Percentiles rank a stretch among this genome's conserved stretches.
Conservation (phyloP, 805 yeast genomes). For the Metschnikowia noctiluminum region DNA sequence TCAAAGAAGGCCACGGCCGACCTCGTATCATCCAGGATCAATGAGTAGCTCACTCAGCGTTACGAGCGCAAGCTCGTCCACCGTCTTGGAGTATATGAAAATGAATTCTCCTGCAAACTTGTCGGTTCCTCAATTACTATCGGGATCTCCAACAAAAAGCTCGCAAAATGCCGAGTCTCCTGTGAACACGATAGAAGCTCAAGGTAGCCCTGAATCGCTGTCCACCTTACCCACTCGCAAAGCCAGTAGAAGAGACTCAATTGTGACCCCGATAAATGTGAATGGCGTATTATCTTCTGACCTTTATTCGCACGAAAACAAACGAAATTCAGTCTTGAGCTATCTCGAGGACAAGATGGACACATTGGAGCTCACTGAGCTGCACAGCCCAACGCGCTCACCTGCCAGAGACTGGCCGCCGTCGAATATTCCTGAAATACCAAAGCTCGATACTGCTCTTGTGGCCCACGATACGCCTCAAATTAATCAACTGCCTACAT, state of each 20-base stretch:
- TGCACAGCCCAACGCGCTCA: conserved; percentile 23
- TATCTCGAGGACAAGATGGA: conserved; percentile 46
- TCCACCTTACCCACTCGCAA: conserved; percentile 12
- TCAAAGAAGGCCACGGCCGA: conserved; percentile 69
- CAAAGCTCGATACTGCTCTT: conserved; percentile 16
- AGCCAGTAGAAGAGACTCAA: conserved; percentile 26
- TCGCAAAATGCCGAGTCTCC: conserved; percentile 26
- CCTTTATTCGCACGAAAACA: conserved; percentile 25
- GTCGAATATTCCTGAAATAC: conserved; percentile 10
- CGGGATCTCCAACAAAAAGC: conserved; percentile 39
- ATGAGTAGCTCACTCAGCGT: conserved; percentile 28
- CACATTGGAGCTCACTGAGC: conserved; percentile 34
- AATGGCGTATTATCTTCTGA: conserved; percentile 39
- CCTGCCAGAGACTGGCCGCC: conserved; percentile 5
- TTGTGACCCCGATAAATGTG: conserved; percentile 42
- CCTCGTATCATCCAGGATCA: conserved; percentile 75
- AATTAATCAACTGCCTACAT: conserved; percentile 30
- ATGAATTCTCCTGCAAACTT: conserved; percentile 31
- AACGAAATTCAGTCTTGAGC: conserved; percentile 39
- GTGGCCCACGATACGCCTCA: conserved; percentile 24
- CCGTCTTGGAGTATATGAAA: conserved; percentile 32
- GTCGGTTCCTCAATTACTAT: conserved; percentile 34
- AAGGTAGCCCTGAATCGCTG: conserved; percentile 15
- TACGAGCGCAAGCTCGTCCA: conserved; percentile 15
- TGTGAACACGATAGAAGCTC: conserved; percentile 9